Evolutionary conservation across 2,329 filamentous ascomycete genomes (phyloP).

Genomic region (Phialophora verrucosa): DNA sequence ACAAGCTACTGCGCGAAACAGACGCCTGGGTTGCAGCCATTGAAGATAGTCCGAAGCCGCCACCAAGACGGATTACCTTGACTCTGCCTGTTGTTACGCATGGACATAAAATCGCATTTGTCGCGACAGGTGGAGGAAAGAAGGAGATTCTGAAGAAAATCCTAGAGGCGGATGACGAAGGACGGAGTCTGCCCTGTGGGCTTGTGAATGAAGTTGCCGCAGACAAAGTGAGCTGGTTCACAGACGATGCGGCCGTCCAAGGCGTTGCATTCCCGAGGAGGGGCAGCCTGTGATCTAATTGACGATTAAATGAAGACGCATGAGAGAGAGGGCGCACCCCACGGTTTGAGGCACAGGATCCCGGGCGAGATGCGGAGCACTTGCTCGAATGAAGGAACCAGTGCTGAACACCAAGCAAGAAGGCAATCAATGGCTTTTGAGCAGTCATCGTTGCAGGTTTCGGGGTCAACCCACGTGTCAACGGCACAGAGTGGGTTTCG

Average conservation of each 20-base stretch:
- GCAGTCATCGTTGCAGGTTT: conserved; percentile 14
- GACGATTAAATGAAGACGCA: background rate
- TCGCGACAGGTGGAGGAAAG: conserved; percentile 88
- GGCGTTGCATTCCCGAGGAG: conserved; percentile 82
- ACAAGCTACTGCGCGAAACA: conserved; percentile 81
- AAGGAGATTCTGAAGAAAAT: conserved; percentile 91
- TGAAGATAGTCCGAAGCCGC: conserved; percentile 92
- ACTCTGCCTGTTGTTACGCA: conserved; percentile 90
- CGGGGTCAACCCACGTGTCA: background rate
- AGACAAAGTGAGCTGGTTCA: conserved; percentile 94
- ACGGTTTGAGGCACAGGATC: background rate
- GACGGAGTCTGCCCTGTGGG: conserved; percentile 76
- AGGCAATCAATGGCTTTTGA: conserved; percentile 27
- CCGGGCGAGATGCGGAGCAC: background rate
- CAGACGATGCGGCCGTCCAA: conserved; percentile 82
- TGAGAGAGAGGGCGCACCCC: background rate
- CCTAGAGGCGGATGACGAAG: conserved; percentile 74
- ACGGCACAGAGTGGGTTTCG: background rate
- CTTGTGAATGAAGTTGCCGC: conserved; percentile 84
- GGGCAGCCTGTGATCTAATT: conserved; percentile 61
- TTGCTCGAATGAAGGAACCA: background rate
- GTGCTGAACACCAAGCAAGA: background rate
- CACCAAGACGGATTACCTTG: conserved; percentile 86
- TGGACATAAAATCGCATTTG: conserved; percentile 83
- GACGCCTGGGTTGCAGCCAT: conserved; percentile 93